Evolutionary conservation across 169 alveolate genomes (phyloP), one percentile per base, ranked within the genome.

Genomic region (Cryptosporidium bovis): DNA sequence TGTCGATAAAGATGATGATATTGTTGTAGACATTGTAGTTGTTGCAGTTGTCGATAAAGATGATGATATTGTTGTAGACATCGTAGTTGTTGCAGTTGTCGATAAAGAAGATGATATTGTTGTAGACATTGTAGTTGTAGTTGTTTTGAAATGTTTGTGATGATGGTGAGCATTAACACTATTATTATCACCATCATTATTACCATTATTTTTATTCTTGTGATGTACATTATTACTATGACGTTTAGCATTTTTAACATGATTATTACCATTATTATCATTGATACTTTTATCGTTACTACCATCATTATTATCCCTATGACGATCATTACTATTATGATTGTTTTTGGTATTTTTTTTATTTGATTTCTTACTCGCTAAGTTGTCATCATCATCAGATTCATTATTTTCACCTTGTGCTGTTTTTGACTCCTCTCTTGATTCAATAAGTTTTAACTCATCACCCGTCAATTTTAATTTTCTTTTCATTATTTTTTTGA

Each of bases 131-230:
- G 83, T 69, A 1, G 67, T 53, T 69, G 51, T 69, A 33, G 36
- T 40, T 51, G 83, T 64, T 13, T 69, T 69, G 10, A n/a, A 33
- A 4, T 65, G 66, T 3, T 46, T 34, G 33, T 69, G 66, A 27
- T 69, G 83, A 69, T 69, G 66, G 36, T 69, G 83, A 69, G 29
- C 55, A 53, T 51, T 50, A 5, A 36, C 40, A 13, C 55, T 51
- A 50, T 51, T 51, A 12, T 64, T 51, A 31, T 69, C 50, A 29
- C 7, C 29, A 8, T 51, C 55, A 16, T 64, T 18, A 3, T 64
- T 51, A 13, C 29, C 55, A 55, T 31, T 53, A 6, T 18, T 53
- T 53, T 16, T 53, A 5, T 53, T 12, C 4, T 53, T 53, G 29
- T 67, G 44, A 20, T 67, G 65, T 10, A 29, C 31, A 10, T 67